These are phyloP conservation scores for Hortaea sp. DNA, from an alignment of 2,329 filamentous ascomycete species.

Conservation along the genomic window DNA sequence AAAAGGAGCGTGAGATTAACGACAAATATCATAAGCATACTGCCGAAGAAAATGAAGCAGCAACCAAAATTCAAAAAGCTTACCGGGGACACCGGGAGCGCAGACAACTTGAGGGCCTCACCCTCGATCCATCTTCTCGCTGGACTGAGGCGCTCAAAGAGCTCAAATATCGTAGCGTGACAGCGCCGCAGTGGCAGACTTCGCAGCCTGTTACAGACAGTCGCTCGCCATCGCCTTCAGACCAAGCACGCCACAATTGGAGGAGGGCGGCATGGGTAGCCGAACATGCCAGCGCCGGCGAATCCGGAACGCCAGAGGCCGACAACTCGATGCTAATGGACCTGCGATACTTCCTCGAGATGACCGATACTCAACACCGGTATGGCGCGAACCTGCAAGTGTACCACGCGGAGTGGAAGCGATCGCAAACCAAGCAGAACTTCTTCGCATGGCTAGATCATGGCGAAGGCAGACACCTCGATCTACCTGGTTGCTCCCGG, in stretches of 20 bases:
- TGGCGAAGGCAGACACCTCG: constrained; percentile 60
- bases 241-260: constrained; percentile 55
- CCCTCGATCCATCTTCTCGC: constrained; percentile 56
- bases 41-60: constrained; percentile 18
- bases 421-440: constrained; percentile 63
- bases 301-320: constrained; percentile 18
- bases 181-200: constrained; percentile 9
- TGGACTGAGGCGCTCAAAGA: constrained; percentile 53
- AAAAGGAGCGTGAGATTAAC: constrained; percentile 15
- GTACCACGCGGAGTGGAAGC: constrained; percentile 79
- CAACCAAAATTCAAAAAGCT: constrained; percentile 40
- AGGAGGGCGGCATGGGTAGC: constrained; percentile 61
- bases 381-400: constrained; percentile 72
- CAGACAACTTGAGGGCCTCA: constrained; percentile 58
- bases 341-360: constrained; percentile 72
- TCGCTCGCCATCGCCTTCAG: constrained; percentile 11
- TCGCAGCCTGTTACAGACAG: not conserved
- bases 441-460: constrained; percentile 90
- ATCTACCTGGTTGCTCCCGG: constrained; percentile 61
- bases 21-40: constrained; percentile 14
- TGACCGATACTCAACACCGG: constrained; percentile 63
- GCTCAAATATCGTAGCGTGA: constrained; percentile 16
- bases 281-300: constrained; percentile 60
- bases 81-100: constrained; percentile 69
- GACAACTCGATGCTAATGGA: constrained; percentile 65